Evolutionary conservation across 352 stramenopile species (phyloP), one percentile per base, ranked within the genome.

Genomic region (Phytophthora cajani): DNA sequence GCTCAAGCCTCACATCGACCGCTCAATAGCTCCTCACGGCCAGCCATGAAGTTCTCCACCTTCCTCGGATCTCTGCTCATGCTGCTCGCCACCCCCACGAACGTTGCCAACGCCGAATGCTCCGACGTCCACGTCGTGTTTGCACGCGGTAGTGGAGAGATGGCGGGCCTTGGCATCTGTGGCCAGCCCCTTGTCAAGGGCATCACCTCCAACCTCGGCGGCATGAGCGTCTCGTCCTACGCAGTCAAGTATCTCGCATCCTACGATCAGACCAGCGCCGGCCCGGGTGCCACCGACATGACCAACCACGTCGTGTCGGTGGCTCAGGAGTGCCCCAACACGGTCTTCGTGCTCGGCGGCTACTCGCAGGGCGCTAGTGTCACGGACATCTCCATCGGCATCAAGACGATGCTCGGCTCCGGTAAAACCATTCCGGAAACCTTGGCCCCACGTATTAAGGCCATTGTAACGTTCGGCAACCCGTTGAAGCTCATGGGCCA

Each of bases 291-390:
- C 36, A 80, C 68, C 12, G 76, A 73, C 33, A 73, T 83, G 72
- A 73, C 68, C 51, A 78, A 76, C 58, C 65, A 80, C 21, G 65
- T 82, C 51, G 54, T 67, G 9, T 65, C 51, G 6, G 70, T 72
- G 3, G 62, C 76, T 1, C 23, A 66, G n/a, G 11, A 78, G 47
- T 82, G 76, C 42, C 69, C 76, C 0, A 71, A 77, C 64, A 72
- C 73, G 0, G 62, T 74, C 2, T 80, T 80, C 42, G 62, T 75
- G 47, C 51, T 79, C 0, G 69, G 69, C 9, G 69, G 69, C 3
- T 80, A 82, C 50, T 82, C 75, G 1, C 75, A 82, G 55, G 71
- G 72, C 4, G 73, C 61, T 1, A 81, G 70, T 19, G 70, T 81
- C 23, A 78, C 70, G 0, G 66, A 72, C 47, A 81, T 81, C 25